Evolutionary conservation across 2,329 filamentous ascomycete species (phyloP), one percentile per base, ranked within the genome.

Genomic region (Colletotrichum orbiculare): DNA sequence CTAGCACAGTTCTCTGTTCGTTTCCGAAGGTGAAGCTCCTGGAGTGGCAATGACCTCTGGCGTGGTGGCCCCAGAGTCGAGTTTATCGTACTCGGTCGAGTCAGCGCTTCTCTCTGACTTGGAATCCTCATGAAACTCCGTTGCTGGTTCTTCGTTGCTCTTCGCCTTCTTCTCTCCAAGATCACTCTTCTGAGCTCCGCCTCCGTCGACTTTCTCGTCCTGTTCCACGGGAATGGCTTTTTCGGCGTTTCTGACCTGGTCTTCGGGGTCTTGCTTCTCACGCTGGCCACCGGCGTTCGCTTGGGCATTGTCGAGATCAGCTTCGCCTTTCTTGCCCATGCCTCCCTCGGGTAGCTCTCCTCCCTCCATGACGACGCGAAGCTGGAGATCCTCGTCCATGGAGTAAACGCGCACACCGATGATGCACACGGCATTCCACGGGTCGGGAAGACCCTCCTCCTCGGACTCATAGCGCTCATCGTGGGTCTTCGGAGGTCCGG

Each of bases 341-440:
- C 85, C 85, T 43, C 79, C 82, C 71, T 87, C 84, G 35, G 81
- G 75, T 4, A 87, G 77, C 69, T 82, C 78, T 33, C 83, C 84
- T 43, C 84, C 84, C 71, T 87, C 85, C 75, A 87, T 81, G 17
- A 87, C 83, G 11, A 86, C 82, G 42, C 80, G 78, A n/a, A 87
- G 74, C 73, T 86, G 81, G 3, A 88, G 76, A 38, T 78, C 75
- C 48, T 82, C 80, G 71, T 89, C 85, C 73, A 85, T 87, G 71
- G 84, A 85, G 73, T 89, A 90, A 6, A 90, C 83, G 5, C 86
- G 82, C 55, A 90, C 76, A 0, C 88, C 87, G 0, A 90, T 82
- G 15, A 89, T 84, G 56, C 82, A 85, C 49, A 89, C 82, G 4
- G 87, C 87, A 71, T 89, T 89, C 87, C 88, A 90, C 1, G 86